Percentiles rank a stretch among this genome's conserved stretches.
phyloP scores from a whole-genome alignment of 1,284 basidiomycete genomes.

The Exobasidium cylindrosporum region DNA sequence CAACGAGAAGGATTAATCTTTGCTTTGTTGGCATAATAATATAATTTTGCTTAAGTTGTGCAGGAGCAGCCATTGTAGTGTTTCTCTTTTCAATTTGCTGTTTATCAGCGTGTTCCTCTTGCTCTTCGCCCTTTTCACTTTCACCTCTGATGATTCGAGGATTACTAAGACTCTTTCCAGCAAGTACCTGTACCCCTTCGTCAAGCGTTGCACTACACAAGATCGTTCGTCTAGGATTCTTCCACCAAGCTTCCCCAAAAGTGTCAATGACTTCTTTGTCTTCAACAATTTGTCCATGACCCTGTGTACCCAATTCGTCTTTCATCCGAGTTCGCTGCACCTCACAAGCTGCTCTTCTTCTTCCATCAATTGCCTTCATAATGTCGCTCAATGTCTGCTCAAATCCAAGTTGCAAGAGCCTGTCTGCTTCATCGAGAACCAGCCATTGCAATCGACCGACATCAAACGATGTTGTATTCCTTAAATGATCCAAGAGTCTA shows the following conservation, averaged over 20 bases:
- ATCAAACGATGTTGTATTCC: constrained; percentile 82
- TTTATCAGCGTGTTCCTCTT: not conserved
- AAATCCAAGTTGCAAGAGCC: constrained; percentile 68
- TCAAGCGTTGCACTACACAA: constrained; percentile 95
- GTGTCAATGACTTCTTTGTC: constrained; percentile 12
- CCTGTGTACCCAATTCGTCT: constrained; percentile 26
- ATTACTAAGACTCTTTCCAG: constrained; percentile 70
- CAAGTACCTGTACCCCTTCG: constrained; percentile 89
- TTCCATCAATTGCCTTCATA: constrained; percentile 59
- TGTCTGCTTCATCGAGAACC: constrained; percentile 93
- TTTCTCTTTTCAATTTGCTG: not conserved
- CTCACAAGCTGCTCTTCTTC: constrained; percentile 52
- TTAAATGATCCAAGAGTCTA: constrained; percentile 70
- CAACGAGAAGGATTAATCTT: constrained; percentile 82
- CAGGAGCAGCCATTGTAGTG: constrained; percentile 64
- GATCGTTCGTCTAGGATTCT: constrained; percentile 70
- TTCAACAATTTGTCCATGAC: constrained; percentile 44
- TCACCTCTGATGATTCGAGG: constrained; percentile 58
- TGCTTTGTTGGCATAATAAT: constrained; percentile 89
- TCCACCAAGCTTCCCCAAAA: constrained; percentile 50
- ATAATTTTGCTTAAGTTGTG: constrained; percentile 91
- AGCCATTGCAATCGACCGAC: constrained; percentile 92
- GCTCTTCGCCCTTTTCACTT: constrained; percentile 19
- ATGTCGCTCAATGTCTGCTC: constrained; percentile 67
- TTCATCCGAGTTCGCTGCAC: constrained; percentile 62